phyloP scores from a whole-genome alignment of 495 filamentous ascomycete genomes.

The Daldinia bambusicola region DNA sequence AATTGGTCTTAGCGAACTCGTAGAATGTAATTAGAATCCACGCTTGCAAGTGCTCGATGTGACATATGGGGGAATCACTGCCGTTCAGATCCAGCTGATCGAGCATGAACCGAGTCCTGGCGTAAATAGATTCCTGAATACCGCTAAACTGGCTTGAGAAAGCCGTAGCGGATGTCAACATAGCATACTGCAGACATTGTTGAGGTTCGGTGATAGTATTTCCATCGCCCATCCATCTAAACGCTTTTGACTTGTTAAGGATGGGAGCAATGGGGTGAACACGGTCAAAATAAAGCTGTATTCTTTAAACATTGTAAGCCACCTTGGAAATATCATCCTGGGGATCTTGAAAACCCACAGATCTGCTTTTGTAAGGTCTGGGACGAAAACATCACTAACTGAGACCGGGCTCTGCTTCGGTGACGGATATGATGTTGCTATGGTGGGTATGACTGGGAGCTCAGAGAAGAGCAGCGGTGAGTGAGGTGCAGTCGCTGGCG shows the following conservation, averaged over 20 bases:
- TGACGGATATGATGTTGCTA: constrained; percentile 43
- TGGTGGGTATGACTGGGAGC: constrained; percentile 43
- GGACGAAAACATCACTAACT: constrained; percentile 37
- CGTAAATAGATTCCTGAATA: constrained; percentile 59
- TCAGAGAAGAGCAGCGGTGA: constrained; percentile 38
- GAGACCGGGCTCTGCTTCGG: constrained; percentile 38
- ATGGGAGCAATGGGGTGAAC: constrained; percentile 66
- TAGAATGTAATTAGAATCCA: constrained; percentile 66
- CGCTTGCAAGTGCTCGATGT: constrained; percentile 62
- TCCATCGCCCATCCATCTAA: constrained; percentile 39
- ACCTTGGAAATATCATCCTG: constrained; percentile 28
- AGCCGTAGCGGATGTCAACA: constrained; percentile 65
- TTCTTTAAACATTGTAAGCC: constrained; percentile 34
- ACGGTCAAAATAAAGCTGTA: constrained; percentile 67
- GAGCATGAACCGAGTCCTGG: constrained; percentile 60
- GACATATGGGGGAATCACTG: constrained; percentile 37
- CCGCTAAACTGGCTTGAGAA: constrained; percentile 63
- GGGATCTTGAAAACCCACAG: constrained; percentile 47
- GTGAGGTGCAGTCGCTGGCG: constrained; percentile 26
- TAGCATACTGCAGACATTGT: constrained; percentile 63
- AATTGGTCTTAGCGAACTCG: constrained; percentile 60
- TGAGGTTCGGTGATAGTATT: constrained; percentile 41
- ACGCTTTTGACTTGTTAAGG: constrained; percentile 55
- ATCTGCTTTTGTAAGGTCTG: constrained; percentile 57
- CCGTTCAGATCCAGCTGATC: constrained; percentile 50